Evolutionary conservation across 768 basidiomycete genomes (phyloP).

Genomic region (Coprinellus aureogranulatus): DNA sequence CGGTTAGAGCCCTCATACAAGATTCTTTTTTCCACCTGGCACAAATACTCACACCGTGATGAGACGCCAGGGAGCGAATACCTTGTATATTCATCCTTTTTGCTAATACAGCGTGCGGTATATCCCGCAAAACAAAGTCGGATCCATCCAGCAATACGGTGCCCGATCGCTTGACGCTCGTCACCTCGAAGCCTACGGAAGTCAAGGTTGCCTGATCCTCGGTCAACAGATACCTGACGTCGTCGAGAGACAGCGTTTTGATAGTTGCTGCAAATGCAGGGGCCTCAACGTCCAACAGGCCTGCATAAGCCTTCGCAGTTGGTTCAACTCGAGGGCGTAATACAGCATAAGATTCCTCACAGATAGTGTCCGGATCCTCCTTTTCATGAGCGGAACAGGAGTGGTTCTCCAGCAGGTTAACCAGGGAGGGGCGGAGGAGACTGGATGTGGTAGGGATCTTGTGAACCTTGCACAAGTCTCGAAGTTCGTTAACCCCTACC

Average conservation of each 20-base stretch:
- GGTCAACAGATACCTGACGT: neutral
- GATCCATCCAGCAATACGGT: neutral
- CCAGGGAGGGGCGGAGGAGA: neutral
- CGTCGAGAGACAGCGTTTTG: neutral
- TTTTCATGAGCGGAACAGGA: too few relatives aligned
- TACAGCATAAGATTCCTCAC: neutral
- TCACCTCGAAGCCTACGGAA: neutral
- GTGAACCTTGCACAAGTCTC: neutral
- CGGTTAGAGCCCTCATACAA: neutral
- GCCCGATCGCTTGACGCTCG: neutral
- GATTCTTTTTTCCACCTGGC: neutral
- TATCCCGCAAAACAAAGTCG: neutral
- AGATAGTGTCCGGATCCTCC: neutral
- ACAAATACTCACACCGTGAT: neutral
- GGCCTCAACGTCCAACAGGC: neutral
- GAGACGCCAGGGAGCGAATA: neutral
- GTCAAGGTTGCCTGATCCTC: neutral
- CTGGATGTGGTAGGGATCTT: neutral
- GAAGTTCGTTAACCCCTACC: neutral
- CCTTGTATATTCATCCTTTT: neutral
- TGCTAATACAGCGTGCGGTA: neutral
- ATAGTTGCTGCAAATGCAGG: neutral
- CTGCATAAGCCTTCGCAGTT: neutral
- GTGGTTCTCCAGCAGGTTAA: neutral
- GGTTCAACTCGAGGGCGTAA: neutral